These are phyloP conservation scores for Bipolaris gigantea DNA, from an alignment of 2,329 filamentous ascomycete species.

Conservation along the genomic window DNA sequence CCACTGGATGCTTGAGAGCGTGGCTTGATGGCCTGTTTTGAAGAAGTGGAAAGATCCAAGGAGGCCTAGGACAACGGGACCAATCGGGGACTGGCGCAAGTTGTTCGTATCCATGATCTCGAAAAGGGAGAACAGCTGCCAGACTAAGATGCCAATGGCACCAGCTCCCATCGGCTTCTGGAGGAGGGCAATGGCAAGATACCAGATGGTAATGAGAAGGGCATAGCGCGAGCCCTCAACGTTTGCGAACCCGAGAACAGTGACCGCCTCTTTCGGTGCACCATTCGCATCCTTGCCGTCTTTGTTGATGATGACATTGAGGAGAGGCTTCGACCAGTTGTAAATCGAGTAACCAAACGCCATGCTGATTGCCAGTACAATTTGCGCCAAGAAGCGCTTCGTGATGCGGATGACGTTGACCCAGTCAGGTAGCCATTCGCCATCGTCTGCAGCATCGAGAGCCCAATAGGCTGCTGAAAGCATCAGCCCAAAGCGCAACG, in stretches of 20 bases:
- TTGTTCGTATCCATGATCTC: constrained; percentile 66
- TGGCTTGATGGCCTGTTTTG: constrained; percentile 95
- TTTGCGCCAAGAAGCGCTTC: constrained; percentile 77
- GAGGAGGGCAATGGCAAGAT: constrained; percentile 74
- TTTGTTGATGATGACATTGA: constrained; percentile 64
- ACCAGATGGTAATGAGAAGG: constrained; percentile 76
- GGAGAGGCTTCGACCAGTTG: constrained; percentile 80
- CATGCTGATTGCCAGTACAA: constrained; percentile 76
- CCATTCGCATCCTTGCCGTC: constrained; percentile 20
- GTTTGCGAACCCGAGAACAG: constrained; percentile 88
- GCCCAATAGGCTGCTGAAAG: constrained; percentile 83
- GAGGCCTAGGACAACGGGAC: constrained; percentile 81
- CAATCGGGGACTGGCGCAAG: constrained; percentile 70
- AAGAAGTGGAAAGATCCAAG: constrained; percentile 94
- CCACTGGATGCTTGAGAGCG: constrained; percentile 88
- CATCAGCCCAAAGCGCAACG: constrained; percentile 74
- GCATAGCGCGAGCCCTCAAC: constrained; percentile 90
- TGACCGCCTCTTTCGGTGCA: constrained; percentile 56
- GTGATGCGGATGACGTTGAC: constrained; percentile 65
- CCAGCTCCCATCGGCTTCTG: constrained; percentile 95
- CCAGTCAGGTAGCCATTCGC: constrained; percentile 70
- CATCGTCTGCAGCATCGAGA: constrained; percentile 85
- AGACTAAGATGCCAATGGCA: constrained; percentile 77
- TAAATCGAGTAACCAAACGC: constrained; percentile 85
- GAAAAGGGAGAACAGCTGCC: constrained; percentile 80